phyloP scores from a whole-genome alignment of 2,329 filamentous ascomycete species.

The Hypoxylon sp. region DNA sequence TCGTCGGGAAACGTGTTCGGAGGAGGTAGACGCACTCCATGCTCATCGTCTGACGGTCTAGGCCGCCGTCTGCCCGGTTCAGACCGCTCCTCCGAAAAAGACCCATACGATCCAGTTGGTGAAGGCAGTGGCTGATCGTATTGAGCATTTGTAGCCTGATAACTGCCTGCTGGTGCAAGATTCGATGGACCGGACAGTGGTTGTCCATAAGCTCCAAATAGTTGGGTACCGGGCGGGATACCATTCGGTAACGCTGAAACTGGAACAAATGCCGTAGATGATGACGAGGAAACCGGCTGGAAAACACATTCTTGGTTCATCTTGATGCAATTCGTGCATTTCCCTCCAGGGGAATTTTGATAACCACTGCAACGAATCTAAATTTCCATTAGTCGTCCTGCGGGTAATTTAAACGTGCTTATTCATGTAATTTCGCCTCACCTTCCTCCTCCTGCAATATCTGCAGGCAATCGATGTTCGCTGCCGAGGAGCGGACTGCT shows the following conservation, averaged over 20 bases:
- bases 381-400: conserved; percentile 44
- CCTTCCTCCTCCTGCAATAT: conserved; percentile 74
- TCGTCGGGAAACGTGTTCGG: conserved; percentile 63
- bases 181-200: conserved; percentile 59
- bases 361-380: conserved; percentile 75
- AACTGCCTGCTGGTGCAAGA: conserved; percentile 45
- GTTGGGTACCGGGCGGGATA: conserved; percentile 68
- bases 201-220: conserved; percentile 72
- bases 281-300: conserved; percentile 70
- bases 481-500: conserved; percentile 70
- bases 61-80: conserved; percentile 56
- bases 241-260: conserved; percentile 72
- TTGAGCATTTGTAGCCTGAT: conserved; percentile 41
- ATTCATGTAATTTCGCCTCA: conserved; percentile 51
- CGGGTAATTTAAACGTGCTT: conserved; percentile 24
- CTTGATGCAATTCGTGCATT: conserved; percentile 73
- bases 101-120: conserved; percentile 56
- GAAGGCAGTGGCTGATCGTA: conserved; percentile 56
- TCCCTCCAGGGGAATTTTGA: conserved; percentile 70
- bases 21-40: conserved; percentile 62
- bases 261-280: conserved; percentile 71
- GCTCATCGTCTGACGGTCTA: conserved; percentile 55
- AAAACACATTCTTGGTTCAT: conserved; percentile 75
- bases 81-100: conserved; percentile 57
- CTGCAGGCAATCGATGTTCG: conserved; percentile 72